Base-by-base conservation (phyloP, 768 basidiomycete species). In the Suillus hirtellus region DNA sequence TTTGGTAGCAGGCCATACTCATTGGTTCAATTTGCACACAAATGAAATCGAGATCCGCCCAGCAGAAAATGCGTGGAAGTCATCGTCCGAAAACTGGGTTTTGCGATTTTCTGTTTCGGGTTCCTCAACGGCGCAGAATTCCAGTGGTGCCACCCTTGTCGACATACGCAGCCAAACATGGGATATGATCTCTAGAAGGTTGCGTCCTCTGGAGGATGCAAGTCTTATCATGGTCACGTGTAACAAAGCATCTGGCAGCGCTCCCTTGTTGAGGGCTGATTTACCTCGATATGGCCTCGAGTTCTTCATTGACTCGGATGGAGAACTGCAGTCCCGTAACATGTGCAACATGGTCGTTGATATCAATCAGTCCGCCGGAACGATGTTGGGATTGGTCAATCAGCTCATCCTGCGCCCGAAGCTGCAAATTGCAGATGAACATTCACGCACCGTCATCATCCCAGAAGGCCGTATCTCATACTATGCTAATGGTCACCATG, bases 261-360 rank as follows among this genome's bases (percentile, higher is more conserved):
- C 37, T 2, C 42, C 40, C 12, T 63, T 55, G 8, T 61, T 84
- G 0, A 69, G 65, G 1, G 70, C 78, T 44, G 61, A 69, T 0
- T 67, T 84, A 7, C 81, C 80, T 37, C 80, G 81, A 19, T 79
- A 78, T 58, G 68, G 71, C 2, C 68, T 84, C 9, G 72, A 75
- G 0, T 84, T 85, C 60, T 76, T 75, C 53, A 38, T 81, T 24
- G 72, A 77, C 37, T 52, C 70, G 1, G 68, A 68, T 2, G 67
- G 69, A 17, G 68, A 73, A 31, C 67, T 84, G 27, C 77, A 80
- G 62, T 83, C 78, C 43, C 71, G 63, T 10, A 81, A 80, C 44
- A 71, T 82, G 40, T 76, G 77, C 14, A 74, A 71, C 24, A 82
- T 81, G 75, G 68, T 79, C 17, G 71, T 83, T n/a, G 80, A 83